These are phyloP conservation scores for Penicillium dipodomyicola DNA, from an alignment of 495 filamentous ascomycete species.

Conservation along the genomic window DNA sequence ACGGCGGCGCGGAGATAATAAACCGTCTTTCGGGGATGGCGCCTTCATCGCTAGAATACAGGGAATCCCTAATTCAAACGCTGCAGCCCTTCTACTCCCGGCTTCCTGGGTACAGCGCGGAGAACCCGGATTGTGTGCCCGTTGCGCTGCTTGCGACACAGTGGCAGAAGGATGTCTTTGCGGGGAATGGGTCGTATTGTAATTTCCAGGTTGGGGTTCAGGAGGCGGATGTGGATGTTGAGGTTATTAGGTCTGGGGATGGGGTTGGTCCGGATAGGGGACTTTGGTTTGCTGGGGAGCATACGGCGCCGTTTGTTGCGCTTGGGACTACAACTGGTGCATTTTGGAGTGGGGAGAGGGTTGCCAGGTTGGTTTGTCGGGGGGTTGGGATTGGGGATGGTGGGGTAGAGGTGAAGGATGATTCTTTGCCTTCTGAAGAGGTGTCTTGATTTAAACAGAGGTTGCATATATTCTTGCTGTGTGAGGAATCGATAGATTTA, in stretches of 20 bases:
- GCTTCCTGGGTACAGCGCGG: conserved; percentile 60
- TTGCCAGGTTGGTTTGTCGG: conserved; percentile 61
- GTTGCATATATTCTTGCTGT: neutral
- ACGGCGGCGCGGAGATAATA: conserved; percentile 52
- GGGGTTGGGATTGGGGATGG: conserved; percentile 33
- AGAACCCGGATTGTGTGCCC: conserved; percentile 59
- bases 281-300: conserved; percentile 92
- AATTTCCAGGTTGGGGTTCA: conserved; percentile 82
- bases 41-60: conserved; percentile 30
- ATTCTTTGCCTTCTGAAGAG: conserved; percentile 36
- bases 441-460: neutral
- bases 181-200: conserved; percentile 84
- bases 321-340: conserved; percentile 85
- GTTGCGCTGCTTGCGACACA: conserved; percentile 62
- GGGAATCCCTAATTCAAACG: conserved; percentile 40
- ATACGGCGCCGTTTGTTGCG: conserved; percentile 87
- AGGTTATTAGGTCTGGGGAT: conserved; percentile 56
- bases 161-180: conserved; percentile 80
- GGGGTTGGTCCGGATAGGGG: conserved; percentile 63
- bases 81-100: conserved; percentile 67
- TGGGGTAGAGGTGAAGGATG: conserved; percentile 30
- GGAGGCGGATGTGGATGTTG: conserved; percentile 67
- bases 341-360: conserved; percentile 87
- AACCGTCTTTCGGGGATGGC: conserved; percentile 31
- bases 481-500: neutral